A percentile compares a stretch with the other conserved stretches of the same genome.
phyloP scores from a whole-genome alignment of 805 yeast genomes.

The Blastobotrys attinorum region DNA sequence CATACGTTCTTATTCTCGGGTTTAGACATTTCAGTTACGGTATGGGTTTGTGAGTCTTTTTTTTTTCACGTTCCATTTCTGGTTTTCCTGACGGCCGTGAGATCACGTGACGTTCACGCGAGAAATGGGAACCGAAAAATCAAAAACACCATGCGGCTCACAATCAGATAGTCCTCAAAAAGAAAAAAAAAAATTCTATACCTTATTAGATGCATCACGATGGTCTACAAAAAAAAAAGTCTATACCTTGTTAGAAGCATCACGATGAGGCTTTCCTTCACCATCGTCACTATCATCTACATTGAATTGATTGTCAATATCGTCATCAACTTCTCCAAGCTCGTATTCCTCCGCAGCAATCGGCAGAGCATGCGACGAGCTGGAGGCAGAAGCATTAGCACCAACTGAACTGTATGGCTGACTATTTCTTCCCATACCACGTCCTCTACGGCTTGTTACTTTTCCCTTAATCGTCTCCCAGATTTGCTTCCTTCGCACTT shows the following conservation, averaged over 20 bases:
- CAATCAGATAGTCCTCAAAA: too few relatives aligned
- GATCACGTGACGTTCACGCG: too few relatives aligned
- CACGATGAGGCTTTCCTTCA: constrained; percentile 1
- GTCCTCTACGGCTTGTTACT: constrained; percentile 4
- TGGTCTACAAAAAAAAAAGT: too few relatives aligned
- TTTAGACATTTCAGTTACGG: neutral
- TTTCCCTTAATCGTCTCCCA: constrained; percentile 15
- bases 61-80: too few relatives aligned
- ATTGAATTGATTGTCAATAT: too few relatives aligned
- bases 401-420: neutral
- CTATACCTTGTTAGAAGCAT: neutral
- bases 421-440: neutral
- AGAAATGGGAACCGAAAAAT: too few relatives aligned
- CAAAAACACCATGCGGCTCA: too few relatives aligned
- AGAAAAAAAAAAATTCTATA: too few relatives aligned
- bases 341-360: constrained; percentile 18
- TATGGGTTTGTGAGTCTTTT: neutral
- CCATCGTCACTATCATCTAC: constrained; percentile 15
- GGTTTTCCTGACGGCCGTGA: too few relatives aligned
- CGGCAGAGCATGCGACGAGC: neutral
- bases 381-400: too few relatives aligned
- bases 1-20: neutral
- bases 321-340: constrained; percentile 14
- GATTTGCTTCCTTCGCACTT: constrained; percentile 15
- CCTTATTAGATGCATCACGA: too few relatives aligned